These are phyloP conservation scores for Suhomyces taliae DNA, from an alignment of 1,139 yeast species.

Conservation along the genomic window DNA sequence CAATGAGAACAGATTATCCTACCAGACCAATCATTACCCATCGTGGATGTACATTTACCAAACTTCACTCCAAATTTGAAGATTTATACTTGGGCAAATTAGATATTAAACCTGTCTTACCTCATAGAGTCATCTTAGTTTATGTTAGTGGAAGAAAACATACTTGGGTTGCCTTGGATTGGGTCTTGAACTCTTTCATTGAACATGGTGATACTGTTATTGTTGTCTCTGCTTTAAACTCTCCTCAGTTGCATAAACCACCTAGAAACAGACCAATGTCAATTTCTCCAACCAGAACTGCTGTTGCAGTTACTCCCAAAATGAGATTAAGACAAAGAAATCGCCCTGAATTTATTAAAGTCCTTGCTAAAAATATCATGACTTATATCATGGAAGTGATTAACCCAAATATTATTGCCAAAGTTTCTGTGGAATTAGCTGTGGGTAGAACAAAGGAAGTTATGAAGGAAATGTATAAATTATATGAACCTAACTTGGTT, in stretches of 20 bases:
- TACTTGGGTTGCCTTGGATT: constrained; percentile 80
- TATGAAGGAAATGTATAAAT: constrained; percentile 58
- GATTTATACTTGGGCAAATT: constrained; percentile 34
- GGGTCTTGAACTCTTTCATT: constrained; percentile 53
- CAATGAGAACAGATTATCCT: constrained; percentile 36
- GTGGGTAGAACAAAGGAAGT: constrained; percentile 60
- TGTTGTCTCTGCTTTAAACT: constrained; percentile 46
- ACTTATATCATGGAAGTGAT: constrained; percentile 47
- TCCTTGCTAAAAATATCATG: constrained; percentile 44
- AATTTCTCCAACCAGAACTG: constrained; percentile 1
- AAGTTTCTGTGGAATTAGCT: constrained; percentile 61
- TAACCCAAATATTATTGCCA: constrained; percentile 51
- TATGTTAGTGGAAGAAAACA: constrained; percentile 70
- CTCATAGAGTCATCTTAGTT: constrained; percentile 56
- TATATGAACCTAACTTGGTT: constrained; percentile 66
- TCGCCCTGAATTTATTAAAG: constrained; percentile 35
- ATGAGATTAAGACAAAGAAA: constrained; percentile 34
- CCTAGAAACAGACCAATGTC: neutral
- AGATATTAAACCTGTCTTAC: constrained; percentile 42
- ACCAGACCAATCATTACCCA: constrained; percentile 53
- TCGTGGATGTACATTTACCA: constrained; percentile 51
- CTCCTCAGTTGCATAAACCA: constrained; percentile 8
- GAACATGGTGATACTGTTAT: constrained; percentile 67
- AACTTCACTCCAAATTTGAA: constrained; percentile 46
- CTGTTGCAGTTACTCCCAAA: constrained; percentile 25